phyloP scores from a whole-genome alignment of 129 eudicot genomes.

The carrot (Daucus carota) region DNA sequence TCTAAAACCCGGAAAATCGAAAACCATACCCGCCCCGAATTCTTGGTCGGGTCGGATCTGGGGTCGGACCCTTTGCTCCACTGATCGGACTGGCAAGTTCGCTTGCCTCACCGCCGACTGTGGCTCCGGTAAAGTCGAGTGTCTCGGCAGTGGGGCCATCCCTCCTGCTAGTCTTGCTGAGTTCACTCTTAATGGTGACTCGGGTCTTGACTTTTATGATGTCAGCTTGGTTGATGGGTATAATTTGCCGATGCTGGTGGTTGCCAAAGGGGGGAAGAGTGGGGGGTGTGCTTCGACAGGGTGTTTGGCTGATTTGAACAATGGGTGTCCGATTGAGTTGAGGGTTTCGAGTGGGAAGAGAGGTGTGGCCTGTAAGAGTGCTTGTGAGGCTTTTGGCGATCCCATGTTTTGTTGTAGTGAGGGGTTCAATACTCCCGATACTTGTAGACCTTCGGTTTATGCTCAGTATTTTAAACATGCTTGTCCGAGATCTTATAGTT shows the following conservation, averaged over 20 bases:
- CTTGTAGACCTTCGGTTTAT: slow-evolving; percentile 65
- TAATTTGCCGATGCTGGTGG: slow-evolving; percentile 72
- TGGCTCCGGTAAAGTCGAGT: slow-evolving; percentile 57
- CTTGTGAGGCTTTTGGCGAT: slow-evolving; percentile 83
- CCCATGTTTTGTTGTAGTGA: slow-evolving; percentile 79
- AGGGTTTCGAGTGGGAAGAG: slow-evolving; percentile 42
- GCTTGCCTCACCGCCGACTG: slow-evolving; percentile 77
- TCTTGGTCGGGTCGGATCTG: slow-evolving; percentile 91
- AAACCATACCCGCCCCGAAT: slow-evolving; percentile 43
- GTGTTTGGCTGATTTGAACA: slow-evolving; percentile 68
- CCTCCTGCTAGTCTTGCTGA: slow-evolving; percentile 92
- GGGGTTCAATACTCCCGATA: slow-evolving; percentile 62
- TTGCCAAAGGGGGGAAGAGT: slow-evolving; percentile 46
- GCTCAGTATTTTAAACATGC: slow-evolving; percentile 66
- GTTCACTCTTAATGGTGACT: slow-evolving; percentile 79
- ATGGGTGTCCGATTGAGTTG: slow-evolving; percentile 59
- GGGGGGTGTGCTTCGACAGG: slow-evolving; percentile 70
- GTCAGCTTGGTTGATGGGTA: slow-evolving; percentile 91
- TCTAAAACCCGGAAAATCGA: slow-evolving; percentile 50
- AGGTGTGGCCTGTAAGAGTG: slow-evolving; percentile 83
- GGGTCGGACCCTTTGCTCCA: slow-evolving; percentile 62
- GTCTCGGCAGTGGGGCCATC: slow-evolving; percentile 71
- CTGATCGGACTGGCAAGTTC: slow-evolving; percentile 41
- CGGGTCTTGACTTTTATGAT: slow-evolving; percentile 74
- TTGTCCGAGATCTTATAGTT: slow-evolving; percentile 75